Evolutionary conservation across 2,329 filamentous ascomycete species (phyloP).

Genomic region (Fusarium dimerum): DNA sequence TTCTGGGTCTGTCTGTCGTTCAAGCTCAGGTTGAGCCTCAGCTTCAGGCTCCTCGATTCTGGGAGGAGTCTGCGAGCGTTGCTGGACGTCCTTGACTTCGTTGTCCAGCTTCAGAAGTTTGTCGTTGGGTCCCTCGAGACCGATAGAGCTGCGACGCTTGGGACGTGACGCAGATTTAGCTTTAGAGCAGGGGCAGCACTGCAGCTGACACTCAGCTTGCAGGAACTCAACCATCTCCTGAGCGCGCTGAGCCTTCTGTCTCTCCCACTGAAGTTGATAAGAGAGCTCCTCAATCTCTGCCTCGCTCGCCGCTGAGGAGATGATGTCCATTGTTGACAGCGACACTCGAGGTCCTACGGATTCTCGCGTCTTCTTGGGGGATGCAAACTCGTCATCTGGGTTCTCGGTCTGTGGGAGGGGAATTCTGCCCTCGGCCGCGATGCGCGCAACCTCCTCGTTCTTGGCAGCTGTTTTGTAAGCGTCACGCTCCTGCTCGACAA

Average conservation of each 20-base stretch:
- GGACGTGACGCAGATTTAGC: slow-evolving; percentile 22
- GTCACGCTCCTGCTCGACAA: slow-evolving; percentile 74
- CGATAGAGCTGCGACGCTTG: slow-evolving; percentile 27
- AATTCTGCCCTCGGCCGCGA: slow-evolving; percentile 71
- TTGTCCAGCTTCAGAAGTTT: slow-evolving; percentile 40
- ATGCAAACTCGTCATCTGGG: slow-evolving; percentile 62
- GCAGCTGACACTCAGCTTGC: slow-evolving; percentile 71
- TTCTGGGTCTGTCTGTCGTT: slow-evolving; percentile 23
- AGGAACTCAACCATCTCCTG: slow-evolving; percentile 75
- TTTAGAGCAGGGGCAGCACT: slow-evolving; percentile 63
- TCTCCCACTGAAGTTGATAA: slow-evolving; percentile 56
- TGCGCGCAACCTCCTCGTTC: slow-evolving; percentile 71
- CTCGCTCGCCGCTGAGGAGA: slow-evolving; percentile 57
- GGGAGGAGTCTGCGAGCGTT: slow-evolving; percentile 13
- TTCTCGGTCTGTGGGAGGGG: slow-evolving; percentile 59
- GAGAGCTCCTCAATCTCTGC: slow-evolving; percentile 60
- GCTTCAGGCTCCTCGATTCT: slow-evolving; percentile 21
- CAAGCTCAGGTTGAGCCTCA: slow-evolving; percentile 4
- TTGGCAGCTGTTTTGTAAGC: slow-evolving; percentile 70
- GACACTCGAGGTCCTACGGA: slow-evolving; percentile 45
- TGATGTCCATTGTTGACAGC: slow-evolving; percentile 50
- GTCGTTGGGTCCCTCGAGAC: slow-evolving; percentile 27
- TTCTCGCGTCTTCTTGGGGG: slow-evolving; percentile 52
- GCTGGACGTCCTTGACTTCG: slow-evolving; percentile 28
- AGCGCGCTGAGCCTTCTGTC: slow-evolving; percentile 66